Conservation (phyloP, 768 basidiomycete genomes). For the Leccinum ochraceum region DNA sequence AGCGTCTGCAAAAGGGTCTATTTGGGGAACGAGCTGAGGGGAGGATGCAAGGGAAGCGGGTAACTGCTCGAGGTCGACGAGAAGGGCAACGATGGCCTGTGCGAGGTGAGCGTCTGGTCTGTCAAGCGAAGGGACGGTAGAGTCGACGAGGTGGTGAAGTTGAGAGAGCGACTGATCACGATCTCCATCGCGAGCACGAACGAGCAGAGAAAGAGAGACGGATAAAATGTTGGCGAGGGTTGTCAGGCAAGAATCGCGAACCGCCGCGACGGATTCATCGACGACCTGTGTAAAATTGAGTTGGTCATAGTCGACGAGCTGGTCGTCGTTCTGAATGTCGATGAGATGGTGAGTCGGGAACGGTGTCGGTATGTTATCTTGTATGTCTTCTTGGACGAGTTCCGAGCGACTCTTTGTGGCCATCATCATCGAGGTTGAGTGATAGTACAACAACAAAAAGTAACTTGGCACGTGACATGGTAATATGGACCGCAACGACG, state of each 20-base stretch:
- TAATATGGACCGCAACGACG: conserved; percentile 14
- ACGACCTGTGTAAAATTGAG: not conserved
- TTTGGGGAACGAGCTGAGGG: conserved; percentile 15
- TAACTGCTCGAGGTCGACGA: conserved; percentile 67
- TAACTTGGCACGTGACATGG: not conserved
- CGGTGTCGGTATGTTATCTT: conserved; percentile 19
- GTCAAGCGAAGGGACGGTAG: conserved; percentile 44
- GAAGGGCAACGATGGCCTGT: conserved; percentile 65
- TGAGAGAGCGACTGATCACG: conserved; percentile 43
- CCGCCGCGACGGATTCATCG: conserved; percentile 68
- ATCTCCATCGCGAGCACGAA: not conserved
- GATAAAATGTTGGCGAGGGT: conserved; percentile 72
- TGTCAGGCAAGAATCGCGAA: conserved; percentile 74
- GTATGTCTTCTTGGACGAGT: conserved; percentile 5
- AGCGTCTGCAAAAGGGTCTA: conserved; percentile 10
- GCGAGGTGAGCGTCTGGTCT: conserved; percentile 62
- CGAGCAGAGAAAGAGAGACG: conserved; percentile 4
- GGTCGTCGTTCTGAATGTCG: too few relatives aligned
- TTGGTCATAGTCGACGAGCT: conserved; percentile 21
- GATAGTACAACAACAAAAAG: not conserved
- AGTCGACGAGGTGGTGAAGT: conserved; percentile 54
- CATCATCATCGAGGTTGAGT: not conserved
- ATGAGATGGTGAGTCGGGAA: conserved; percentile 23
- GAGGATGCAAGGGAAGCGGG: conserved; percentile 34
- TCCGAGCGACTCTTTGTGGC: not conserved